These are phyloP conservation scores for Phaeosphaeria sp. DNA, from an alignment of 2,329 filamentous ascomycete species.

Conservation along the genomic window DNA sequence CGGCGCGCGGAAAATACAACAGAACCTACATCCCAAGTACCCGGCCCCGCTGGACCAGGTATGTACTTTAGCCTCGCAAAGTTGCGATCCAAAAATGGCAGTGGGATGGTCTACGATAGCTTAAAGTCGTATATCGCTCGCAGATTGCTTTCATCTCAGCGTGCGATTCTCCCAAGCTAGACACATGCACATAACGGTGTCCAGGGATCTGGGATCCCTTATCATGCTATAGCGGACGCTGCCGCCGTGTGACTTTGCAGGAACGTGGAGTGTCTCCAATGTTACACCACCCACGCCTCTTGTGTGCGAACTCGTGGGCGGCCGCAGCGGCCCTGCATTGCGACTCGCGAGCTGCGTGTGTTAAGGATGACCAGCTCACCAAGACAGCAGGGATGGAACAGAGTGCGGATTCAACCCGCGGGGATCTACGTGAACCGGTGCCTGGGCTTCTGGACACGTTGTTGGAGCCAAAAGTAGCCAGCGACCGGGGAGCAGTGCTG, in stretches of 20 bases:
- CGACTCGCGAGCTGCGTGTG: conserved; percentile 6
- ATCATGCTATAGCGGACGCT: conserved; percentile 24
- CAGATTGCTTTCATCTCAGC: conserved; percentile 43
- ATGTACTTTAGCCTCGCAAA: conserved; percentile 38
- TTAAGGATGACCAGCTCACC: neutral
- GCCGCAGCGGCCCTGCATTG: conserved; percentile 15
- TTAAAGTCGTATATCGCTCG: conserved; percentile 39
- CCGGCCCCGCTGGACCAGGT: conserved; percentile 26
- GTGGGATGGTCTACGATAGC: conserved; percentile 43
- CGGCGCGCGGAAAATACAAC: conserved; percentile 34
- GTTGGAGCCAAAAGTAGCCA: conserved; percentile 43
- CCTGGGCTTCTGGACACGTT: conserved; percentile 44
- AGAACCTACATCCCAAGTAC: conserved; percentile 16
- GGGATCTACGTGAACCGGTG: conserved; percentile 47
- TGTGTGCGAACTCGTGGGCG: conserved; percentile 9
- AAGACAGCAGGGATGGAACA: conserved; percentile 20
- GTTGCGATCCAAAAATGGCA: conserved; percentile 41
- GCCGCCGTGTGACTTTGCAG: conserved; percentile 21
- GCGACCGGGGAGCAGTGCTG: conserved; percentile 20
- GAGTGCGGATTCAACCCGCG: conserved; percentile 39
- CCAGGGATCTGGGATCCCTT: conserved; percentile 20
- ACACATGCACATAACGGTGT: conserved; percentile 26
- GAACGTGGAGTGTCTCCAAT: conserved; percentile 1
- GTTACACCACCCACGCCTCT: conserved; percentile 7
- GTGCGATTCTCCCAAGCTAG: conserved; percentile 36